Percentiles rank a stretch among this genome's conserved stretches.
These are phyloP conservation scores for Albizia julibrissin DNA, from an alignment of 306 rosid genomes.

Conservation along the genomic window DNA sequence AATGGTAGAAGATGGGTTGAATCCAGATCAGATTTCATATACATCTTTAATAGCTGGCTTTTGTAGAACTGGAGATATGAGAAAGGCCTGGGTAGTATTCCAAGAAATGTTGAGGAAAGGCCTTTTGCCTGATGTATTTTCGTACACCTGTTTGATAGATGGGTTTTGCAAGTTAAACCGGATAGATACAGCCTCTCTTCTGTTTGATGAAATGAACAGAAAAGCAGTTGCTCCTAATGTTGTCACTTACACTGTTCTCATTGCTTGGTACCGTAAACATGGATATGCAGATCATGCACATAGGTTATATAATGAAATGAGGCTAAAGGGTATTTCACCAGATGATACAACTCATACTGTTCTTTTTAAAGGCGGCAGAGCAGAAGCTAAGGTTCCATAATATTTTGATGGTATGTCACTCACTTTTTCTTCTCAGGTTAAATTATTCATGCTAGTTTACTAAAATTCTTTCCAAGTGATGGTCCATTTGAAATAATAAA, in stretches of 20 bases:
- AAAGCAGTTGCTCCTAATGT: constrained; percentile 45
- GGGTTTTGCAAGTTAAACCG: constrained; percentile 53
- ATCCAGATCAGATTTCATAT: constrained; percentile 55
- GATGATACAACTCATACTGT: constrained; percentile 38
- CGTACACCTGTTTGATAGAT: constrained; percentile 64
- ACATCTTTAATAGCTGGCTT: constrained; percentile 59
- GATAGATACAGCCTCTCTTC: constrained; percentile 47
- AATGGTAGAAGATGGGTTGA: constrained; percentile 44
- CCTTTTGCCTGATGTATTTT: constrained; percentile 45
- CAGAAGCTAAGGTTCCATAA: constrained; percentile 32
- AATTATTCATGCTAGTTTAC: constrained; percentile 15
- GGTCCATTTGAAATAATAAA: not conserved
- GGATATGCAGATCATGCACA: constrained; percentile 40
- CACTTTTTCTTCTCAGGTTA: constrained; percentile 10
- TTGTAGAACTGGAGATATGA: constrained; percentile 45
- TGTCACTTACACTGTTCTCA: constrained; percentile 58
- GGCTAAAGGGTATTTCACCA: constrained; percentile 42
- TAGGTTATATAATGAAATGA: constrained; percentile 48
- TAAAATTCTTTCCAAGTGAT: not conserved
- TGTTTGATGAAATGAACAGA: constrained; percentile 55
- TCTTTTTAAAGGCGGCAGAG: constrained; percentile 30
- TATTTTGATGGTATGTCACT: constrained; percentile 39
- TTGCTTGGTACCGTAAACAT: constrained; percentile 41
- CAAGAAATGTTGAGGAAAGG: constrained; percentile 51
- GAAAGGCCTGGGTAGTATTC: constrained; percentile 50